Evolutionary conservation across 2,329 filamentous ascomycete genomes (phyloP), one percentile per base, ranked within the genome.

Genomic region (Tolypocladium cylindrosporum): DNA sequence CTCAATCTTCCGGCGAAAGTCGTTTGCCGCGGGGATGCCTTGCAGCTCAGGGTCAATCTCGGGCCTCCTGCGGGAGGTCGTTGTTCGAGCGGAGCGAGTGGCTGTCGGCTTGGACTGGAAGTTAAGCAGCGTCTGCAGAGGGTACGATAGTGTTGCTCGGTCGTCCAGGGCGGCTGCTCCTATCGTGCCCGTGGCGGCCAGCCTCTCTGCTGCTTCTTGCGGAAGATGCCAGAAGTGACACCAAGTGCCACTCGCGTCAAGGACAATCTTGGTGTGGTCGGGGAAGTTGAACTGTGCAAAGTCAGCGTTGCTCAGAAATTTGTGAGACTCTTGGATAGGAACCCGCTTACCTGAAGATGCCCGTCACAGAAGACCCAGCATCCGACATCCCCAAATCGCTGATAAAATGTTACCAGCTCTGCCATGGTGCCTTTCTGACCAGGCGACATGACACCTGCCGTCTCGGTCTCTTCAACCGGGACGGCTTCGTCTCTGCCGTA

Each of bases 321-420:
- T 34, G 27, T 2, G 9, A 51, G 27, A 16, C 13, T 5, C 16
- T 13, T 11, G 4, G 6, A 4, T 34, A 3, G 27, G 13, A 36
- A n/a, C n/a, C 14, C 39, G 31, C 69, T 63, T 75, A 87, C 85
- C 77, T 89, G 89, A 63, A 92, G 79, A 65, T 90, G 88, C 2
- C 90, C 90, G 68, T 93, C 89, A 58, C 82, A 83, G 66, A 93
- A 93, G 55, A 86, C 85, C 89, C 89, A 92, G 71, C 89, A 88
- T 19, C 89, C 88, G 37, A 92, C 88, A 65, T 89, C 89, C 50
- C 89, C 89, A 60, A 90, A 87, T 54, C 89, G 80, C 73, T 93
- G 89, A 69, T 92, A 93, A 64, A 92, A 92, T 1, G 86, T 89
- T 51, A 92, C 87, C 55, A 91, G 75, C 62, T 86, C 83, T 42